Base-by-base conservation (phyloP, 164 flowering plant genomes). In the Nymphaea colorata region DNA sequence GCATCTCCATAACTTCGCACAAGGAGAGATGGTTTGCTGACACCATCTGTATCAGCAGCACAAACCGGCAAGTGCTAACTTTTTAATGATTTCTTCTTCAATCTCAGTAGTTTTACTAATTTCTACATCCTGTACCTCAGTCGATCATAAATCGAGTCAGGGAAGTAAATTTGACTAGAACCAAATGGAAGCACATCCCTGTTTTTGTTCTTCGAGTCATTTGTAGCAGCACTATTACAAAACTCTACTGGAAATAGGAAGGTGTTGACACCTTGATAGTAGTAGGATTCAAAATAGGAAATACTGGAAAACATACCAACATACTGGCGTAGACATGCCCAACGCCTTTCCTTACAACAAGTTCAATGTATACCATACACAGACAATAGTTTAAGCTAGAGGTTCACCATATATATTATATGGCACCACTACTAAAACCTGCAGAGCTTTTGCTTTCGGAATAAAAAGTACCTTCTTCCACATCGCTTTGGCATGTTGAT, bases 31-130 rank as follows among this genome's bases (percentile, higher is more conserved):
- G 73, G 43, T 67, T 72, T 3, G 16, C 36, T 6, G 73, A 73
- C 12, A 43, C 66, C 42, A 69, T 55, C 17, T 73, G 72, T 43
- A 73, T 69, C 59, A 55, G 53, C 72, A 73, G 73, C 76, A 70
- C 15, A 73, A 57, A 65, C 73, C 76, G 51, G 63, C 73, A 51
- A 15, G 67, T 66, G 69, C 69, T 73, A 66, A 69, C 67, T 41
- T 70, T 6, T 59, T 66, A 3, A 67, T 59, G 41, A 2, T 6
- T 11, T 43, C 44, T 11, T 70, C 76, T 57, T 74, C 76, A 14
- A 41, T 67, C 47, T 44, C 65, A 2, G 59, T 18, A 0, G 42
- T 4, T 47, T 74, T 72, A 2, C 17, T 18, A 4, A 64, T 36
- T 43, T 67, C 67, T 64, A 67, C 55, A 5, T 67, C 67, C 25